Conservation (phyloP, 2,329 filamentous ascomycete species). For the Alternaria arborescens region DNA sequence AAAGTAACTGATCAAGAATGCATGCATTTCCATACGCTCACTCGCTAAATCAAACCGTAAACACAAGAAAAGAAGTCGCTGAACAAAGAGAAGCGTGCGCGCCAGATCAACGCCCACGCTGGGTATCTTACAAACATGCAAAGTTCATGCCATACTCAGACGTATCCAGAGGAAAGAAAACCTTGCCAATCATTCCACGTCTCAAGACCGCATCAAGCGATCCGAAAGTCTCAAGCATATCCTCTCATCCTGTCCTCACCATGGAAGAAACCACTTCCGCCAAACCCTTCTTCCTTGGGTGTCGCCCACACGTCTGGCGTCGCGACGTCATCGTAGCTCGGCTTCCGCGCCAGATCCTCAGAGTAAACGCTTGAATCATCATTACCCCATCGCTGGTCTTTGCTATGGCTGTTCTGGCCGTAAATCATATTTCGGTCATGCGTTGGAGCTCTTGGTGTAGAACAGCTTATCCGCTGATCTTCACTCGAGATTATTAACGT, state of each 20-base stretch:
- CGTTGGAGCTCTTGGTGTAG: slow-evolving; percentile 36
- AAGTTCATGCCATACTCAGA: not conserved
- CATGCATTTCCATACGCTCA: not conserved
- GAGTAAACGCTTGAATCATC: slow-evolving; percentile 21
- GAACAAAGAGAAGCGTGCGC: slow-evolving; percentile 1
- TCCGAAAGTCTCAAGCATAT: slow-evolving; percentile 7
- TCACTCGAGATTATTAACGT: slow-evolving; percentile 30
- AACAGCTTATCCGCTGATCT: slow-evolving; percentile 32
- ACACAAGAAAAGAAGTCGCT: slow-evolving; percentile 15
- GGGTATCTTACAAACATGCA: slow-evolving; percentile 25
- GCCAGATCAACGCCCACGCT: slow-evolving; percentile 12
- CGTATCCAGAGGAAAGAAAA: slow-evolving; percentile 3
- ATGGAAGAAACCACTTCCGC: slow-evolving; percentile 35
- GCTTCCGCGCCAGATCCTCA: slow-evolving; percentile 18
- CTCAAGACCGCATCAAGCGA: slow-evolving; percentile 1
- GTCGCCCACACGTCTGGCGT: slow-evolving; percentile 49
- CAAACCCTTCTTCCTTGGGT: slow-evolving; percentile 48
- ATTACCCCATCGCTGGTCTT: slow-evolving; percentile 2
- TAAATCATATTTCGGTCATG: slow-evolving; percentile 1
- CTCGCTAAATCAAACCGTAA: slow-evolving; percentile 5
- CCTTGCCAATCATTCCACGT: slow-evolving; percentile 1
- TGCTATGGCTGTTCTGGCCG: not conserved
- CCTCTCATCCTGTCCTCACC: slow-evolving; percentile 3
- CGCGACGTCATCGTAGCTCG: slow-evolving; percentile 32
- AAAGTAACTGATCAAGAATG: not conserved